Evolutionary conservation across 495 filamentous ascomycete genomes (phyloP), one percentile per base, ranked within the genome.

Genomic region (Hypoxylon intermedium): DNA sequence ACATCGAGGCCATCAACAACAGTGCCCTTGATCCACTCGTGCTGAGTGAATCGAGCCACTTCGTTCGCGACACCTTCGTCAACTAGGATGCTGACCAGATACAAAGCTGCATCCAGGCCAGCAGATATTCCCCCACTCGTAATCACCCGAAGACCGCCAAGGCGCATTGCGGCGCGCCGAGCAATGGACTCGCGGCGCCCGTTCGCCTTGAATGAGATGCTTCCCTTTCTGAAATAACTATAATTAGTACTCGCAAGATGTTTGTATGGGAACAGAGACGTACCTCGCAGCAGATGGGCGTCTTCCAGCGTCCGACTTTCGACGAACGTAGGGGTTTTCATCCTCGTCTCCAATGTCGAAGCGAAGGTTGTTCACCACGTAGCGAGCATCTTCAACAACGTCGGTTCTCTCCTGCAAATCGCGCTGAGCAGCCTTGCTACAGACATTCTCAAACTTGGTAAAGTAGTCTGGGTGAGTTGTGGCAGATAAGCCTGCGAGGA

Each of bases 311-410:
- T 86, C 82, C 43, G 77, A 77, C 82, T 87, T 88, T 74, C 79
- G 82, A 33, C 87, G 78, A 61, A 90, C 83, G 69, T 88, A 91
- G 9, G 87, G 87, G 72, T 89, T 89, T 72, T 89, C 85, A 33
- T 88, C 86, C 67, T 88, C 84, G 58, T 88, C 84, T 51, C 86
- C 87, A 31, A 90, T 77, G 53, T 91, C 87, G 71, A 89, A 91
- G 49, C 87, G 85, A 38, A 88, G 80, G 71, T 91, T 91, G 75
- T 91, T 91, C 67, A 92, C 89, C 6, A 92, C 83, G 61, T 91
- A 92, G 63, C 89, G 81, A 68, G 89, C 86, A 48, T 82, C 76
- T 57, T 92, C 88, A 55, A 91, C 78, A 36, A 93, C 86, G 58
- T 90, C 87, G 41, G 87, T 86, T 43, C 84, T 80, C 71, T 87